These are phyloP conservation scores for Paecilomyces fulvus DNA, from an alignment of 2,329 filamentous ascomycete genomes.

Conservation along the genomic window DNA sequence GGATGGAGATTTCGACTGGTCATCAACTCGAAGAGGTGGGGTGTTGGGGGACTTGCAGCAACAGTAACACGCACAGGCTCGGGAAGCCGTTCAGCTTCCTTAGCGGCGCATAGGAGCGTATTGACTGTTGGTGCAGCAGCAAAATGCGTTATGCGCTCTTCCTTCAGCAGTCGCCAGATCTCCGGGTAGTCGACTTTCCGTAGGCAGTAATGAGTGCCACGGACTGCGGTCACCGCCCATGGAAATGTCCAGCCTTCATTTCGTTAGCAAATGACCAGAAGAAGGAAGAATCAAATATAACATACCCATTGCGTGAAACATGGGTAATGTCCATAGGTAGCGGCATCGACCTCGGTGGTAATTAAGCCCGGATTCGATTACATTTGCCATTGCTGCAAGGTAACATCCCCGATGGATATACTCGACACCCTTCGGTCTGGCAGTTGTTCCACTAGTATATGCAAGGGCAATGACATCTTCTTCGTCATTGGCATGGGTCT, in stretches of 20 bases:
- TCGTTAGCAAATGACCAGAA: constrained; percentile 29
- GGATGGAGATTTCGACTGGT: constrained; percentile 74
- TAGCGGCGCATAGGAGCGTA: constrained; percentile 74
- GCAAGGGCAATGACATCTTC: constrained; percentile 77
- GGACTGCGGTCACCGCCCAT: constrained; percentile 84
- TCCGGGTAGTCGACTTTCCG: constrained; percentile 90
- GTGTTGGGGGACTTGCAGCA: constrained; percentile 81
- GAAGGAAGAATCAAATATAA: constrained; percentile 23
- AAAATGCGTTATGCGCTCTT: constrained; percentile 86
- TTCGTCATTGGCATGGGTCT: constrained; percentile 63
- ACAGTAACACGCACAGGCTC: constrained; percentile 78
- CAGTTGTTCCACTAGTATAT: constrained; percentile 91
- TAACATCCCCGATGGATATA: constrained; percentile 86
- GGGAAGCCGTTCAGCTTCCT: constrained; percentile 62
- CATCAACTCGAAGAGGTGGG: constrained; percentile 91
- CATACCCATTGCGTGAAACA: constrained; percentile 61
- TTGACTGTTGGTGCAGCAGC: constrained; percentile 96
- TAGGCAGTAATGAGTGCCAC: constrained; percentile 91
- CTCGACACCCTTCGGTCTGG: constrained; percentile 82
- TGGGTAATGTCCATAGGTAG: constrained; percentile 86
- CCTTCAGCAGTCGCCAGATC: constrained; percentile 82
- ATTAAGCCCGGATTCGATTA: constrained; percentile 83
- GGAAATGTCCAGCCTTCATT: constrained; percentile 69
- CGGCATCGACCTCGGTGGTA: constrained; percentile 59
- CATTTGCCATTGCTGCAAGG: constrained; percentile 72